These are phyloP conservation scores for Usnea hakonensis DNA, from an alignment of 495 filamentous ascomycete species.

Conservation along the genomic window DNA sequence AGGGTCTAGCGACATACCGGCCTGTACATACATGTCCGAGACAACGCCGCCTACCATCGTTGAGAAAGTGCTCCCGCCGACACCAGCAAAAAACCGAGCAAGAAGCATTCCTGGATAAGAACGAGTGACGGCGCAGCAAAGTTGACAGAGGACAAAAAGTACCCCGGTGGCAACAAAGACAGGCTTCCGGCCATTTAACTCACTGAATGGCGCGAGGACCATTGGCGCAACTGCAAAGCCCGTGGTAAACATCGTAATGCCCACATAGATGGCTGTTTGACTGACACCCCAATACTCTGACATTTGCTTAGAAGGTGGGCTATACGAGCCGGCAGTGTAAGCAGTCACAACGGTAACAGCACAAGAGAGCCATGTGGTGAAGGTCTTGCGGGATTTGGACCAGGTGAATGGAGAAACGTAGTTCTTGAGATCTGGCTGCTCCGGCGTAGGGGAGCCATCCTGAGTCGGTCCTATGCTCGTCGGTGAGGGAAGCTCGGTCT, in stretches of 20 bases:
- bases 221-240: conserved; percentile 86
- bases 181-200: conserved; percentile 75
- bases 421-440: conserved; percentile 54
- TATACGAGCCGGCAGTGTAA: conserved; percentile 76
- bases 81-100: conserved; percentile 68
- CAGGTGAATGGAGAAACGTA: conserved; percentile 70
- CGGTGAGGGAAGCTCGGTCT: conserved; percentile 56
- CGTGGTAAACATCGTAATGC: conserved; percentile 72
- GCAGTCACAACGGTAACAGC: conserved; percentile 68
- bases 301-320: conserved; percentile 57
- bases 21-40: conserved; percentile 85
- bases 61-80: conserved; percentile 71
- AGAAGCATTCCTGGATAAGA: conserved; percentile 67
- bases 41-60: conserved; percentile 93
- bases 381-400: conserved; percentile 57
- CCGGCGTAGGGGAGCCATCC: conserved; percentile 37
- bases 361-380: conserved; percentile 70
- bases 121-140: conserved; percentile 68
- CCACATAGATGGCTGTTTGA: conserved; percentile 57
- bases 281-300: conserved; percentile 54
- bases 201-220: conserved; percentile 82
- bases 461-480: conserved; percentile 35
- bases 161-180: conserved; percentile 70
- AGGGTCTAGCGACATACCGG: too few relatives aligned
- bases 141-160: conserved; percentile 60